These are phyloP conservation scores for Eucommia ulmoides DNA, from an alignment of 257 asterid genomes.

Conservation along the genomic window DNA sequence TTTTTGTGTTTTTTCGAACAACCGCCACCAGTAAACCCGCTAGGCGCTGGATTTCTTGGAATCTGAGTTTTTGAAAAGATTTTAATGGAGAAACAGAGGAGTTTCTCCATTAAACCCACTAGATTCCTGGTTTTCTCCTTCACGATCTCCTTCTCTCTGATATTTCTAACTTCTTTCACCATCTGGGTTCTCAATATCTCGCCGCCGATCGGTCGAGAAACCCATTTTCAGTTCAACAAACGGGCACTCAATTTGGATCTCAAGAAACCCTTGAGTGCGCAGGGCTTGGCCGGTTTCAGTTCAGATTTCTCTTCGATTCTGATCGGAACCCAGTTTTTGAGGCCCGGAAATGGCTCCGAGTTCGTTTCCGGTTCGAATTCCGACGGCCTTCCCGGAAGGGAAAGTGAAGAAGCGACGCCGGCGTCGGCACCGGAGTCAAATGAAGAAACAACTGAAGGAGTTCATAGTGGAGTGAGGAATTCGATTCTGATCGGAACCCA, in stretches of 20 bases:
- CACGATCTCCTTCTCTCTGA: constrained; percentile 30
- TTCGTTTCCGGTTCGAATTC: constrained; percentile 8
- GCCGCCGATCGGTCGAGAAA: constrained; percentile 19
- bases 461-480: constrained; percentile 8
- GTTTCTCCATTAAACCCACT: constrained; percentile 43
- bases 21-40: no score
- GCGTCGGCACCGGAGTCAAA: no score
- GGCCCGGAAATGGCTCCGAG: constrained; percentile 12
- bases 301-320: constrained; percentile 17
- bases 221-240: constrained; percentile 23
- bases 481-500: constrained; percentile 16
- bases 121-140: constrained; percentile 35
- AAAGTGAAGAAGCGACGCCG: constrained; percentile 1
- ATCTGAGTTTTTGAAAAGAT: no score
- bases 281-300: constrained; percentile 8
- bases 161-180: constrained; percentile 37
- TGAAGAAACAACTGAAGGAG: no score
- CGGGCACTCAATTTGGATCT: constrained; percentile 5
- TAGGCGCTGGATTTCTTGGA: no score
- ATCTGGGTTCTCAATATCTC: constrained; percentile 38
- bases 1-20: no score
- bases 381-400: constrained; percentile 12
- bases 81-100: constrained; percentile 72
- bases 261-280: constrained; percentile 8
- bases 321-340: constrained; percentile 7